phyloP scores from a whole-genome alignment of 169 alveolate species.

The Plasmodium gonderi region DNA sequence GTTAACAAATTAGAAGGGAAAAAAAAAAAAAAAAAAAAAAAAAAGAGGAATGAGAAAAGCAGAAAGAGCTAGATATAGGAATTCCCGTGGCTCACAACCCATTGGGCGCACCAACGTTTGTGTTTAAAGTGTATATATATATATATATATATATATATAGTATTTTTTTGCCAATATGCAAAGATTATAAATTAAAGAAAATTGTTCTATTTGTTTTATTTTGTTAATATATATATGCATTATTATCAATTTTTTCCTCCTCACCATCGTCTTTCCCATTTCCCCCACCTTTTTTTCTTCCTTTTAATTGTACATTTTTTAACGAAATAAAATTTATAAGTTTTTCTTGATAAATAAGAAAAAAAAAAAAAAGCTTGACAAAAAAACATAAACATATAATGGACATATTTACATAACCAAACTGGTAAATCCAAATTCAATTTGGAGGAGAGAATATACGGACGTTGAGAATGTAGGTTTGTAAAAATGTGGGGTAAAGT shows the following conservation, averaged over 20 bases:
- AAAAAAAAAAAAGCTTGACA: background rate
- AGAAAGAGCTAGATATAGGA: too few relatives aligned
- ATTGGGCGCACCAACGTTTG: background rate
- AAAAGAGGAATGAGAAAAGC: too few relatives aligned
- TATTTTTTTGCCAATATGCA: too few relatives aligned
- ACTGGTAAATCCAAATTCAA: background rate
- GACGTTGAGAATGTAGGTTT: background rate
- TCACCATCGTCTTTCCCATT: too few relatives aligned
- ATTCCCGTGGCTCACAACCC: too few relatives aligned
- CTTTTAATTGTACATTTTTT: slow-evolving; percentile 30
- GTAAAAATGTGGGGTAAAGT: too few relatives aligned
- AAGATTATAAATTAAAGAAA: background rate
- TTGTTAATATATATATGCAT: slow-evolving; percentile 7
- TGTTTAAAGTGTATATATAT: too few relatives aligned
- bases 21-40: too few relatives aligned
- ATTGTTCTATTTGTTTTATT: slow-evolving; percentile 10
- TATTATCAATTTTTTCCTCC: background rate
- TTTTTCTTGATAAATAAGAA: background rate
- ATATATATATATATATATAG: too few relatives aligned
- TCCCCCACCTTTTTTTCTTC: slow-evolving; percentile 6
- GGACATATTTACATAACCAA: background rate
- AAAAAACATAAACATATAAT: slow-evolving; percentile 3
- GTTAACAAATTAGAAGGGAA: too few relatives aligned
- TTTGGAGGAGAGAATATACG: background rate
- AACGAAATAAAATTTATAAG: slow-evolving; percentile 10